phyloP scores from a whole-genome alignment of 495 filamentous ascomycete genomes.

The Staphylotrichum tortipilum region DNA sequence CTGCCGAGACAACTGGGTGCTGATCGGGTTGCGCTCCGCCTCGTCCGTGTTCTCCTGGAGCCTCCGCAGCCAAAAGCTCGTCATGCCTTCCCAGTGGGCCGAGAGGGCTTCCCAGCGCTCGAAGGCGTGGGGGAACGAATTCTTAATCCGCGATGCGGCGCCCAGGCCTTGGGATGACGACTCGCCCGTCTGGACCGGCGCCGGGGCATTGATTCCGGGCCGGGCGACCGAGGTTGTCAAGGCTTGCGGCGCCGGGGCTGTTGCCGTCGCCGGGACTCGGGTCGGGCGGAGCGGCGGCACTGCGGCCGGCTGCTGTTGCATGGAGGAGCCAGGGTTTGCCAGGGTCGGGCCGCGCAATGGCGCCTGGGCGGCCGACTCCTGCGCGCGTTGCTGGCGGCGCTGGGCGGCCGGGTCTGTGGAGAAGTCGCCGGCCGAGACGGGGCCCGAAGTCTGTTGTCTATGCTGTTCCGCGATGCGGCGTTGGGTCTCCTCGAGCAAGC shows the following conservation, averaged over 20 bases:
- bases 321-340: slow-evolving; percentile 4
- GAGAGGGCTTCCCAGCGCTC: slow-evolving; percentile 95
- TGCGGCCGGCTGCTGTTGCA: slow-evolving; percentile 12
- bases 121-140: slow-evolving; percentile 87
- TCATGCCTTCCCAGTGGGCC: slow-evolving; percentile 96
- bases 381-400: slow-evolving; percentile 30
- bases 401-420: slow-evolving; percentile 33
- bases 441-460: slow-evolving; percentile 52
- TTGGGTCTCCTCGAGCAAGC: slow-evolving; percentile 45
- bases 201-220: slow-evolving; percentile 4
- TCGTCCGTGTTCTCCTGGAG: slow-evolving; percentile 84
- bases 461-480: slow-evolving; percentile 41
- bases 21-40: slow-evolving; percentile 69
- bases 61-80: slow-evolving; percentile 91
- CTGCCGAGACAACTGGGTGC: slow-evolving; percentile 80
- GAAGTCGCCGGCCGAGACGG: slow-evolving; percentile 34
- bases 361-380: slow-evolving; percentile 18
- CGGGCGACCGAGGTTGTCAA: slow-evolving; percentile 10
- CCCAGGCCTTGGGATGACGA: slow-evolving; percentile 20
- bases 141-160: slow-evolving; percentile 30
- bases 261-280: slow-evolving; percentile 16
- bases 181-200: slow-evolving; percentile 25
- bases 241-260: slow-evolving; percentile 15
- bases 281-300: slow-evolving; percentile 19
- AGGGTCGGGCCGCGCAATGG: slow-evolving; percentile 5